Evolutionary conservation across 495 filamentous ascomycete species (phyloP).

Genomic region (Cryomyces minteri): DNA sequence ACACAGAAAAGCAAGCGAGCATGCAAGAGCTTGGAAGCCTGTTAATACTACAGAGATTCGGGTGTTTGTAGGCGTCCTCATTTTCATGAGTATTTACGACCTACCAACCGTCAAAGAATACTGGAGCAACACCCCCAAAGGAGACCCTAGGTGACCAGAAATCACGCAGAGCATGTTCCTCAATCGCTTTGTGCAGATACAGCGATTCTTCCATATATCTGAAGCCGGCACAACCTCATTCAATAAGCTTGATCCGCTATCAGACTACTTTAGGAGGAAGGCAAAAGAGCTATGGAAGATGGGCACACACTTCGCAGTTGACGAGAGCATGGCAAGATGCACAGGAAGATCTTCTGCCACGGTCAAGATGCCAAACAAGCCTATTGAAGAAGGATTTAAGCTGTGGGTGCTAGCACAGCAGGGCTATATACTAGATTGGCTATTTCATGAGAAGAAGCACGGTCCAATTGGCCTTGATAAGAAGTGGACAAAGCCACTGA

Average conservation of each 20-base stretch:
- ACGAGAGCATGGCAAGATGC: not conserved
- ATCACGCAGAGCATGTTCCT: not conserved
- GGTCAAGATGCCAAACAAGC: conserved; percentile 1
- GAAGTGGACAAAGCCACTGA: no score
- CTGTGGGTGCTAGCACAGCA: not conserved
- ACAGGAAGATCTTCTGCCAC: not conserved
- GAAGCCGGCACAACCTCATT: not conserved
- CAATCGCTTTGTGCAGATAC: not conserved
- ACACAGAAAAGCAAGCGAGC: no score
- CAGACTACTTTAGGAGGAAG: not conserved
- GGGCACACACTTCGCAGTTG: conserved; percentile 1
- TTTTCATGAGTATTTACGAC: not conserved
- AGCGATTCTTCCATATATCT: not conserved
- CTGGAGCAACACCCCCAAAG: not conserved
- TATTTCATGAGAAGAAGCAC: not conserved
- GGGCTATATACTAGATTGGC: conserved; percentile 1
- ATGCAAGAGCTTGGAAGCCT: no score
- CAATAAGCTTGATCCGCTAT: not conserved
- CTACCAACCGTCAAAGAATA: not conserved
- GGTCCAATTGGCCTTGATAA: no score
- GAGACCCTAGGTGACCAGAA: not conserved
- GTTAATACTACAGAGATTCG: not conserved
- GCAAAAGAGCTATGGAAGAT: not conserved
- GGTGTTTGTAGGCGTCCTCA: not conserved
- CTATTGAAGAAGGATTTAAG: conserved; percentile 1